A percentile compares a stretch with the other conserved stretches of the same genome.
phyloP scores from a whole-genome alignment of 2,329 filamentous ascomycete species.

The Pseudogymnoascus sp. region DNA sequence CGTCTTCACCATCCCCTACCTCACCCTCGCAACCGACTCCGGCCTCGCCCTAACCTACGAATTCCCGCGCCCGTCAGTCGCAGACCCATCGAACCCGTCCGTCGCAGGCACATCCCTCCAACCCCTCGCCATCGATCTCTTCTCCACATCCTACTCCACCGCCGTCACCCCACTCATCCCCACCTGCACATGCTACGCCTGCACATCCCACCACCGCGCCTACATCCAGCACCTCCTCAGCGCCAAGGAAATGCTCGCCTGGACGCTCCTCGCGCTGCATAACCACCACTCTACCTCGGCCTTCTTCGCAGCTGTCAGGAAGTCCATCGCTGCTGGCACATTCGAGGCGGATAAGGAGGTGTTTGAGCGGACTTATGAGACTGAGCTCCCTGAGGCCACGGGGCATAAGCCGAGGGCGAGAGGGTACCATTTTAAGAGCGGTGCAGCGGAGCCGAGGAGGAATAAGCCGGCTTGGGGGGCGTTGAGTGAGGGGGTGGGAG shows the following conservation, averaged over 20 bases:
- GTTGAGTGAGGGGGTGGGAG: constrained; percentile 30
- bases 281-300: constrained; percentile 66
- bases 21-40: constrained; percentile 67
- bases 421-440: constrained; percentile 75
- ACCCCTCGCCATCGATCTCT: constrained; percentile 72
- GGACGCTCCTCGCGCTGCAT: constrained; percentile 87
- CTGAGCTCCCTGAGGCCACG: constrained; percentile 62
- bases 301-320: constrained; percentile 68
- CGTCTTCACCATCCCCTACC: constrained; percentile 68
- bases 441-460: constrained; percentile 51
- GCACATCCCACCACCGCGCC: constrained; percentile 73
- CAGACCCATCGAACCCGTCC: background rate
- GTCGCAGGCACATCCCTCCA: constrained; percentile 18
- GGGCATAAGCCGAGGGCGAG: constrained; percentile 71
- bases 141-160: constrained; percentile 52
- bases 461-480: constrained; percentile 61
- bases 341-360: constrained; percentile 48
- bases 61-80: constrained; percentile 47
- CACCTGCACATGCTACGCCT: constrained; percentile 74
- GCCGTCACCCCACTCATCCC: constrained; percentile 54
- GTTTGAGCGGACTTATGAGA: constrained; percentile 54
- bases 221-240: constrained; percentile 81
- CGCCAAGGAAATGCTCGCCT: constrained; percentile 94
- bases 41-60: constrained; percentile 76
- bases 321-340: constrained; percentile 46